These are phyloP conservation scores for Bacidia rubella DNA, from an alignment of 495 filamentous ascomycete genomes.

Conservation along the genomic window DNA sequence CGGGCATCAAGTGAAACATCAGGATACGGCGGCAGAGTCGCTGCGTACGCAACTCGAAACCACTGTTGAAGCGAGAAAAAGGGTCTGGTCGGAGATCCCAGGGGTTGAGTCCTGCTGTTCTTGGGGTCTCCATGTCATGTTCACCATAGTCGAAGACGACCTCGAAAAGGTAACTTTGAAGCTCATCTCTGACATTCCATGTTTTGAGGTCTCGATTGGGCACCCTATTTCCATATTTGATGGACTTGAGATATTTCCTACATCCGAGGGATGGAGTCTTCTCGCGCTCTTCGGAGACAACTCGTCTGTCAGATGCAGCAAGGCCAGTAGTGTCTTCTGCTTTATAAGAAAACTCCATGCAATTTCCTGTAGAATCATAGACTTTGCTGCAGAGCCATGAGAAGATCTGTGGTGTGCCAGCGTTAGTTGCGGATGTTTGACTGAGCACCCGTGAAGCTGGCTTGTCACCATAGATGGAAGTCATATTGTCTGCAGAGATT, in stretches of 20 bases:
- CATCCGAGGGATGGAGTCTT: not conserved
- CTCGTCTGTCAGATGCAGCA: not conserved
- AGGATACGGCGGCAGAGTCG: not conserved
- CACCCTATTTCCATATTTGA: not conserved
- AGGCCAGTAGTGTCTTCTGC: not conserved
- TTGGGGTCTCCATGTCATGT: not conserved
- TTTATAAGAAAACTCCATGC: not conserved
- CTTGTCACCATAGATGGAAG: not conserved
- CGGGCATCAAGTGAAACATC: not conserved
- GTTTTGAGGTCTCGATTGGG: not conserved
- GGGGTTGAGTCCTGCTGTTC: not conserved
- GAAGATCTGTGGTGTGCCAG: not conserved
- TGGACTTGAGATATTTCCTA: not conserved
- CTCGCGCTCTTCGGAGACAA: not conserved
- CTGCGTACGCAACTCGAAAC: not conserved
- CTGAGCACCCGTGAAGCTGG: not conserved
- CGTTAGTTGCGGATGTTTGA: not conserved
- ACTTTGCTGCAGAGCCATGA: not conserved
- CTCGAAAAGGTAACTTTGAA: not conserved
- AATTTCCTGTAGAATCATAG: not conserved
- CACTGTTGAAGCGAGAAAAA: not conserved
- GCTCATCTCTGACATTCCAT: not conserved
- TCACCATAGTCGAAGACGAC: not conserved
- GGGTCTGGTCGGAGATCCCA: not conserved
- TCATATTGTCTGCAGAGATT: not conserved